Evolutionary conservation across 2,329 filamentous ascomycete genomes (phyloP), one percentile per base, ranked within the genome.

Genomic region (Talaromyces rugulosus): DNA sequence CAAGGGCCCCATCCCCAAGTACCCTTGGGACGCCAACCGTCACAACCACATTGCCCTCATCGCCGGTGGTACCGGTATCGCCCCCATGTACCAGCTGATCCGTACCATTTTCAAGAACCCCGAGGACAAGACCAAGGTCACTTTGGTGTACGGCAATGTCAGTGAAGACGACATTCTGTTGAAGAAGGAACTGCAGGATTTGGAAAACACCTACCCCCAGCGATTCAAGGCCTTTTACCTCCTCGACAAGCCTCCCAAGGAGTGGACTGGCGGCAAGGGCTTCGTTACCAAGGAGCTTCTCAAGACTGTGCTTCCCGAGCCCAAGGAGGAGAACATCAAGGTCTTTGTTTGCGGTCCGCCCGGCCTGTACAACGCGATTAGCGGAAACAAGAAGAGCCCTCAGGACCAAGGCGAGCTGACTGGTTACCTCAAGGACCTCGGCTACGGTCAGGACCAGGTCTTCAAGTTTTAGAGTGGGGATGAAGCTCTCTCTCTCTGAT

Each of bases 1-100:
- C 82, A 98, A 99, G 85, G 95, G 95, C 18, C 95, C 95, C 2
- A 87, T 99, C 44, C 91, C 92, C 71, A 99, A 99, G 80, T 98
- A 97, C 79, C 79, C 86, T 34, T 98, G 93, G 93, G 74, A 86
- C 59, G 73, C 88, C 68, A 98, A 98, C 85, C 97, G 96, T 86
- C 93, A 97, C 82, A 82, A 91, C 64, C 92, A 98, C 82, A 74
- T 82, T 67, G 75, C 72, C 58, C 67, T 81, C 69, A 77, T 99
- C 66, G 92, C 94, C n/a, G 95, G 95, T 70, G 95, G 95, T 67
- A 97, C 95, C 7, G 95, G 95, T 64, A 96, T 99, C 77, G 95
- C 95, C 11, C 95, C 95, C 69, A 97, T 98, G 94, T 98, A 91
- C 84, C 95, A 99, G 83, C 87, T 99, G 53, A 83, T 87, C 67